Evolutionary conservation across 2,329 filamentous ascomycete genomes (phyloP), one percentile per base, ranked within the genome.

Genomic region (Pyricularia sp.): DNA sequence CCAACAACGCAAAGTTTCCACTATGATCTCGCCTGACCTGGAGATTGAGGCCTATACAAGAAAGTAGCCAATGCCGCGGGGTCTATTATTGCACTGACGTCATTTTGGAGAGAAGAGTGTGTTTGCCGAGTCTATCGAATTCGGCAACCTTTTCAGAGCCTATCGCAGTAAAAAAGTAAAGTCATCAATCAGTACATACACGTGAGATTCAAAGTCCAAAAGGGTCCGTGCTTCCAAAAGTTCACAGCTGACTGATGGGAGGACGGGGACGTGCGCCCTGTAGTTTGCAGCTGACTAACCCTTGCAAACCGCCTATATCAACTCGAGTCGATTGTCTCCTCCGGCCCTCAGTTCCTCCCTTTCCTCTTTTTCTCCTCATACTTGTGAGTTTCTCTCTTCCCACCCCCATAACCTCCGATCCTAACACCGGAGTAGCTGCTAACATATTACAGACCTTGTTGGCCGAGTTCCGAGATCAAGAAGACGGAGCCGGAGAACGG

Each of bases 401-500:
- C 42, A 2, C 11, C 14, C 42, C 42, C 42, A 20, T 20, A 20
- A 20, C 42, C 42, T 50, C 42, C 42, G 42, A 50, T 7, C n/a
- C 2, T 5, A 50, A 50, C 20, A 5, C 42, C 17, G 42, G 42
- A 50, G 42, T 50, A 50, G 42, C 42, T 50, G 42, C 42, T 50
- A 50, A 50, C 42, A n/a, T n/a, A 20, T 50, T 50, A 50, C 42
- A 50, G 42, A 83, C 81, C 81, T 84, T 84, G 77, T 78, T 77
- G 76, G 76, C 78, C 33, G 75, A 74, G 71, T 73, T 72, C 73
- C 75, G 75, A 75, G 81, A 76, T 84, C 81, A 83, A 71, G 79
- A 80, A 79, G 74, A 72, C 76, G 75, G 74, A 73, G 70, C 73
- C 74, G 77, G 78, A 82, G 78, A 75, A 73, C 72, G 78, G 79